Evolutionary conservation across 2,329 filamentous ascomycete species (phyloP), one percentile per base, ranked within the genome.

Genomic region (Sporothrix dimorphospora): DNA sequence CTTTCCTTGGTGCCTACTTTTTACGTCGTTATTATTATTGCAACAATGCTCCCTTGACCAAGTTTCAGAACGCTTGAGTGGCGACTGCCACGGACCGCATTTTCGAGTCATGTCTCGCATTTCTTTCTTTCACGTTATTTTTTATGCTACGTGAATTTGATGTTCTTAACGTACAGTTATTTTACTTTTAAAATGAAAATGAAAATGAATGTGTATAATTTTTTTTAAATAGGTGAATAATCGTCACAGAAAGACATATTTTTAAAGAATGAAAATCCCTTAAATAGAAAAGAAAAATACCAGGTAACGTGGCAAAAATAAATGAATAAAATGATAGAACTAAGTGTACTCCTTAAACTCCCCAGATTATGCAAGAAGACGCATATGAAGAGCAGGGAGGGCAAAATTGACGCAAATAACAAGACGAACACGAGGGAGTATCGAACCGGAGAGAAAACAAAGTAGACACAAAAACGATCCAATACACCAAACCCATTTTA

Each of bases 351-450:
- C 47, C 47, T 69, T 53, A 6, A 55, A 69, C 66, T 69, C 55
- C 47, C 45, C 51, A 24, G n/a, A 21, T 19, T 42, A 51, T 68
- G 65, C 24, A 53, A 53, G 30, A 16, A 42, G 34, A 55, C n/a
- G 21, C 16, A 38, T 24, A 9, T 59, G 16, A 59, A 59, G 55
- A 59, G 55, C 19, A 59, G 30, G 30, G 16, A 53, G 51, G 51
- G 49, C n/a, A 61, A 49, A 3, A 61, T 11, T 14, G 12, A 49
- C 14, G 27, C 4, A 68, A 68, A 69, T 40, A 49, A 49, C 19
- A 69, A 59, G 24, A 4, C 51, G 38, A 69, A 69, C 27, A 59
- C 53, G 5, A 69, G 49, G 51, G 67, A 69, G 67, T 69, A 69
- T 69, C 38, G 67, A 69, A 59, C 51, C 51, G 16, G n/a, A 47